A percentile compares a stretch with the other conserved stretches of the same genome.
phyloP scores from a whole-genome alignment of 768 basidiomycete genomes.

The Podaxis sp. region DNA sequence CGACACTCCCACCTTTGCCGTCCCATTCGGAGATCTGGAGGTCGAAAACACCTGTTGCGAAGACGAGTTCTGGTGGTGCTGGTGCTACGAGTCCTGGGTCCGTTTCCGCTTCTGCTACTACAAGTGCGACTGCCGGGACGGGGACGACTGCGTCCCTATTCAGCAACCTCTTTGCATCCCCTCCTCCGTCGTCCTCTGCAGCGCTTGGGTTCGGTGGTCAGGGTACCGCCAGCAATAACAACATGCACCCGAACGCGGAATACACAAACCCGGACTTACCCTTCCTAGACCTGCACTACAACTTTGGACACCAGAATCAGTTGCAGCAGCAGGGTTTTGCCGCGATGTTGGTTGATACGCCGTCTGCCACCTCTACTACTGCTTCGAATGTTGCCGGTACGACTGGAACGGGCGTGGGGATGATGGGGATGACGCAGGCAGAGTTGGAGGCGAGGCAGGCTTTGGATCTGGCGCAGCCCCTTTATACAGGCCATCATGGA shows the following conservation, averaged over 20 bases:
- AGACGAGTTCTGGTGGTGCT: neutral
- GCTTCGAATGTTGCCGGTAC: neutral
- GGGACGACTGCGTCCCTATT: conserved; percentile 1
- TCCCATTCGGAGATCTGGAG: conserved; percentile 14
- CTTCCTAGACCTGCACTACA: conserved; percentile 73
- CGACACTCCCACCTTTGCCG: conserved; percentile 13
- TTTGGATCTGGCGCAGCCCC: conserved; percentile 31
- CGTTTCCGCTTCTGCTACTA: neutral
- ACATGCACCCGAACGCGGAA: neutral
- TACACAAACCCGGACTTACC: conserved; percentile 43
- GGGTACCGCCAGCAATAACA: neutral
- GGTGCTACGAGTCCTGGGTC: neutral
- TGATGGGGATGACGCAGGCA: conserved; percentile 11
- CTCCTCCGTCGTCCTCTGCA: neutral
- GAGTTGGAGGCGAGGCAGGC: conserved; percentile 25
- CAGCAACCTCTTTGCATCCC: neutral
- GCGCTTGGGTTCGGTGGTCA: neutral
- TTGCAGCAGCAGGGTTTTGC: conserved; percentile 10
- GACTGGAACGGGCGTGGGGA: neutral
- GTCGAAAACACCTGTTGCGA: conserved; percentile 8
- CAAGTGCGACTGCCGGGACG: neutral
- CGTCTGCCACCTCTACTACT: neutral
- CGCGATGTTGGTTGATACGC: conserved; percentile 10
- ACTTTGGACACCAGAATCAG: conserved; percentile 20
- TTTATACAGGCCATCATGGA: conserved; percentile 3